Percentiles rank a stretch among this genome's conserved stretches.
Conservation (phyloP, 2,329 filamentous ascomycete species). For the Aspergillus pseudoviridinutans region DNA sequence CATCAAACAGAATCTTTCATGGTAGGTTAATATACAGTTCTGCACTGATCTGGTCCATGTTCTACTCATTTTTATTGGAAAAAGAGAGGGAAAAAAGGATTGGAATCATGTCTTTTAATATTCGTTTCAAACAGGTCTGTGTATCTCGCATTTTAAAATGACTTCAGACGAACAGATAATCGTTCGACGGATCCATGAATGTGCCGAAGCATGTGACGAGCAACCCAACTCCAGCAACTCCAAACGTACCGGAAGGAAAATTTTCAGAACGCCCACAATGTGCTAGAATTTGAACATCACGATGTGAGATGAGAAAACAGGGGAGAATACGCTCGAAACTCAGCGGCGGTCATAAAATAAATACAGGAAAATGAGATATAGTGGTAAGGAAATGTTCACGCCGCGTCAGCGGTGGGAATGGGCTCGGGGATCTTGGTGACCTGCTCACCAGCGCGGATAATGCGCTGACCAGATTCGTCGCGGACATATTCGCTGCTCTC, state of each 20-base stretch:
- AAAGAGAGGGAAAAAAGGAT: neutral
- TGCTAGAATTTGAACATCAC: constrained; percentile 19
- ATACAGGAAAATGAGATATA: constrained; percentile 5
- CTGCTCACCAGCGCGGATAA: constrained; percentile 81
- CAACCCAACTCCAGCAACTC: constrained; percentile 13
- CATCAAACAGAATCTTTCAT: neutral
- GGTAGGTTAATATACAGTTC: neutral
- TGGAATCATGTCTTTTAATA: neutral
- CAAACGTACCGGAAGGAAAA: constrained; percentile 8
- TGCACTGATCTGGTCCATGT: neutral
- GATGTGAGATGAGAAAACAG: constrained; percentile 2
- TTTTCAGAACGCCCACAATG: constrained; percentile 18
- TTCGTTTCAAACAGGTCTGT: neutral
- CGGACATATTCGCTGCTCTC: constrained; percentile 75
- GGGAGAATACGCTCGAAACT: neutral
- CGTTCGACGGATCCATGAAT: neutral
- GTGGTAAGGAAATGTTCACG: constrained; percentile 35
- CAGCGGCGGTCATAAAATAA: constrained; percentile 2
- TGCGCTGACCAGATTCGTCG: constrained; percentile 74
- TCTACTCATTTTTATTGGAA: neutral
- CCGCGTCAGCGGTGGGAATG: constrained; percentile 77
- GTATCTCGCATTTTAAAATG: neutral
- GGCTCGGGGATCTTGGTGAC: constrained; percentile 79
- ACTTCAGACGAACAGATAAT: neutral
- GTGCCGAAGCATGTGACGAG: neutral